Percentiles rank a stretch among this genome's conserved stretches.
Conservation (phyloP, 2,329 filamentous ascomycete genomes). For the Fusarium pseudonygamai region DNA sequence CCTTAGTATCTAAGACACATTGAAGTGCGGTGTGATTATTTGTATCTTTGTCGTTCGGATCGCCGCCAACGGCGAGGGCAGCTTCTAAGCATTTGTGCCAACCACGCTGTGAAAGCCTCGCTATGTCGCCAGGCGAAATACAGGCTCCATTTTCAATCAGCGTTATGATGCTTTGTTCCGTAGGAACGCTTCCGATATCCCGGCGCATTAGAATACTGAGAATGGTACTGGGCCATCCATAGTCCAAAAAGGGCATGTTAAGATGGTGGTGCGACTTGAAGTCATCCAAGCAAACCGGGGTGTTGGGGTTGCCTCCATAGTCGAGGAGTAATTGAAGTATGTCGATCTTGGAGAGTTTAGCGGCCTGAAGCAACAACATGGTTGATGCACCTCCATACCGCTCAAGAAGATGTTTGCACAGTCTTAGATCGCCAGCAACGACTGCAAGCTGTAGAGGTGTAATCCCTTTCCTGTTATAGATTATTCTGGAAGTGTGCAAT, state of each 20-base stretch:
- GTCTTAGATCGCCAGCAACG: rapidly evolving
- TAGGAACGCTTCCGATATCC: too few relatives aligned
- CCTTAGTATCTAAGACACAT: too few relatives aligned
- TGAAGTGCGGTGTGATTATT: rapidly evolving
- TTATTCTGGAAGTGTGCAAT: rapidly evolving
- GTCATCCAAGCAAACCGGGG: rapidly evolving
- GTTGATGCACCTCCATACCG: rapidly evolving
- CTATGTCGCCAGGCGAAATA: rapidly evolving
- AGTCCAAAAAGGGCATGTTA: too few relatives aligned
- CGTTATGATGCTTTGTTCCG: not conserved
- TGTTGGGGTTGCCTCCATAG: rapidly evolving
- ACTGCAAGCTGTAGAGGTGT: not conserved
- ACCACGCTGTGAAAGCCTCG: rapidly evolving
- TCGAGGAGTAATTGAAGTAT: rapidly evolving
- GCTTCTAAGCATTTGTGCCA: rapidly evolving
- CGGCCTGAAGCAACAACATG: rapidly evolving
- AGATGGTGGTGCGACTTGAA: not conserved
- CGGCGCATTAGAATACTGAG: too few relatives aligned
- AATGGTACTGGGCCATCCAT: too few relatives aligned
- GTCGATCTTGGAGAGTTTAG: rapidly evolving
- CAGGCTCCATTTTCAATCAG: rapidly evolving
- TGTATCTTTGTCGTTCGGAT: rapidly evolving
- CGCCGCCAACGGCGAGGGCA: rapidly evolving
- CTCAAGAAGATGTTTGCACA: not conserved
- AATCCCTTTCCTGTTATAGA: rapidly evolving